Evolutionary conservation across 306 rosid genomes (phyloP), one percentile per base, ranked within the genome.

Genomic region (Fagus crenata): DNA sequence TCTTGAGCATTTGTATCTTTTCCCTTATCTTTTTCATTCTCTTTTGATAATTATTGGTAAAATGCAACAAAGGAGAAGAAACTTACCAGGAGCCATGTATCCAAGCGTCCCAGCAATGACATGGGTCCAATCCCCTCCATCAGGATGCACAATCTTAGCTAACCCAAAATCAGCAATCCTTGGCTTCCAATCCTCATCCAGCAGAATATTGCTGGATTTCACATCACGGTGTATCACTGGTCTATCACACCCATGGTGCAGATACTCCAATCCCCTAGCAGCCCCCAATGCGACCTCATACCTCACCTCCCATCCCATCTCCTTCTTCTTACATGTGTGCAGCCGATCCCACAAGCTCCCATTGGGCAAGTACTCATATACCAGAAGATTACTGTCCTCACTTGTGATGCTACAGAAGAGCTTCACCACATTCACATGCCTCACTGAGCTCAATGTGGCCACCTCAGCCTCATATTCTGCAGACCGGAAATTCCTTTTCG

Each of bases 351-450:
- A 93, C 84, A 93, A 89, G 80, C 96, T 90, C 61, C 98, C 98
- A 67, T 93, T 93, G 0, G 97, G 93, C 46, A 91, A 79, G 78
- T 89, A 93, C 90, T 93, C 98, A 53, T 93, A 93, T 58, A 93
- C 98, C 72, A 93, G 84, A 51, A 93, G 78, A 56, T 86, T 91
- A 59, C 96, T 89, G 41, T 93, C 97, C 85, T 93, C 98, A 53
- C 97, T 91, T 33, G 96, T 83, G 80, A 93, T 89, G 87, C 98
- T 93, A 58, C 98, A 91, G 71, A 83, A 93, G 4, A 93, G 90
- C 86, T 93, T 91, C 81, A 93, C 98, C 78, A 93, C 97, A 77
- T 93, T 93, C 68, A 91, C 89, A 78, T 93, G 98, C 78, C 96
- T 89, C 69, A 93, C 73, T 7, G 98, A 91, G 80, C 98, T 93